Percentiles rank a stretch among this genome's conserved stretches.
Evolutionary conservation across 2,329 filamentous ascomycete species (phyloP).

Genomic region (Cladosporium cucumerinum): DNA sequence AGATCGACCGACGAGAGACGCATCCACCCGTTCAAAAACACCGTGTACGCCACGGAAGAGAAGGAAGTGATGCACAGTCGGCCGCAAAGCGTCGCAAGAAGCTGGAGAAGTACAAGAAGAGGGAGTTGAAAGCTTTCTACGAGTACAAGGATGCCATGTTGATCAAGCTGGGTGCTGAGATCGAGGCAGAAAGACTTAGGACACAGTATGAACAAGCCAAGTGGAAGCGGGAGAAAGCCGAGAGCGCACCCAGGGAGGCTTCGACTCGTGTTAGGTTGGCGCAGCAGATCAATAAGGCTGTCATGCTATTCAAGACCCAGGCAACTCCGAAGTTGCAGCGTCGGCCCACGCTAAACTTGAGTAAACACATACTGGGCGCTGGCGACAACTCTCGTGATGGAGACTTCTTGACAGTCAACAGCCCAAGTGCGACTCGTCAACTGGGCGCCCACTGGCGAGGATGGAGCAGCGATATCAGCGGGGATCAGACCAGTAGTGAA

Average conservation of each 20-base stretch:
- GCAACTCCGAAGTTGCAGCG: slow-evolving; percentile 1
- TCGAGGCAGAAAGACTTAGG: slow-evolving; percentile 26
- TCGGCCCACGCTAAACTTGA: slow-evolving; percentile 6
- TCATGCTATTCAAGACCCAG: slow-evolving; percentile 21
- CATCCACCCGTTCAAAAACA: not conserved
- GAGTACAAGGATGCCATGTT: slow-evolving; percentile 33
- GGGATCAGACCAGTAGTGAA: slow-evolving; percentile 35
- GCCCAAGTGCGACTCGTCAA: slow-evolving; percentile 5
- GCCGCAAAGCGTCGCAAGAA: slow-evolving; percentile 27
- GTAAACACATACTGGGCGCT: slow-evolving; percentile 5
- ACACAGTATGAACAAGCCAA: slow-evolving; percentile 31
- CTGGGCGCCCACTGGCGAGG: slow-evolving; percentile 24
- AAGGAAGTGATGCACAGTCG: slow-evolving; percentile 12
- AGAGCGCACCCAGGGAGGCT: slow-evolving; percentile 30
- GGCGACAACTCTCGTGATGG: slow-evolving; percentile 1
- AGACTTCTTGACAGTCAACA: slow-evolving; percentile 15
- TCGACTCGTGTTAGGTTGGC: slow-evolving; percentile 31
- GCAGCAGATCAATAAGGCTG: slow-evolving; percentile 29
- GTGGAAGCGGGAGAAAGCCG: slow-evolving; percentile 34
- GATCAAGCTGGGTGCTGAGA: slow-evolving; percentile 32
- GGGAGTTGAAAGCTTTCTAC: slow-evolving; percentile 31
- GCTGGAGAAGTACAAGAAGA: slow-evolving; percentile 31
- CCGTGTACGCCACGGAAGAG: slow-evolving; percentile 2
- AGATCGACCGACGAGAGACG: not conserved
- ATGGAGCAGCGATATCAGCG: slow-evolving; percentile 35